Conservation (phyloP, 108 stramenopile species). For the Conticribra weissflogii region DNA sequence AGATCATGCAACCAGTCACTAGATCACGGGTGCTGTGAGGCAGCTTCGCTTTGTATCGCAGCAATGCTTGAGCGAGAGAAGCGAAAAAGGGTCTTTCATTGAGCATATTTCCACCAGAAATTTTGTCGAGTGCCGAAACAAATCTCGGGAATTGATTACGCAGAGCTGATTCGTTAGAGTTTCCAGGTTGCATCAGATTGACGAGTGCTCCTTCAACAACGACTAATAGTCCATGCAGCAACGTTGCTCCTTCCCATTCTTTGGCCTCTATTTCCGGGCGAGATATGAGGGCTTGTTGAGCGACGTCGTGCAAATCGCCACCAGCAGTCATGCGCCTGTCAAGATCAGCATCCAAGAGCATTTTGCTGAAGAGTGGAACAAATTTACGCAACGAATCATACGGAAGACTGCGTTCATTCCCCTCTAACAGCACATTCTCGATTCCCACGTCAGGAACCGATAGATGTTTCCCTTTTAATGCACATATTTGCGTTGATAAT, state of each 20-base stretch:
- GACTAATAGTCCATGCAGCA: slow-evolving; percentile 58
- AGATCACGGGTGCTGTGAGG: slow-evolving; percentile 69
- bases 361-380: slow-evolving; percentile 63
- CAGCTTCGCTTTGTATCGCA: slow-evolving; percentile 78
- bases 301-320: slow-evolving; percentile 72
- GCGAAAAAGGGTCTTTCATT: slow-evolving; percentile 70
- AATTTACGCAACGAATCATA: slow-evolving; percentile 65
- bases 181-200: slow-evolving; percentile 74
- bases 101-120: slow-evolving; percentile 59
- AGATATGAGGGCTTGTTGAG: slow-evolving; percentile 31
- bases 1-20: slow-evolving; percentile 63
- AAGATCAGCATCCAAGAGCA: slow-evolving; percentile 75
- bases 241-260: slow-evolving; percentile 45
- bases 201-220: slow-evolving; percentile 73
- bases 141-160: slow-evolving; percentile 73
- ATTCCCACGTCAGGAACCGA: slow-evolving; percentile 73
- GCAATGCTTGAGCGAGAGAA: slow-evolving; percentile 68
- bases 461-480: slow-evolving; percentile 63
- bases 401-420: slow-evolving; percentile 47
- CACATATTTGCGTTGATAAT: slow-evolving; percentile 81
- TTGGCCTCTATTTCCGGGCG: slow-evolving; percentile 21
- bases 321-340: slow-evolving; percentile 64
- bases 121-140: slow-evolving; percentile 52
- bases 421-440: slow-evolving; percentile 22
- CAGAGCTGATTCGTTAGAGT: slow-evolving; percentile 69